Conservation (phyloP, 2,329 filamentous ascomycete species). For the Helminthosporium solani region DNA sequence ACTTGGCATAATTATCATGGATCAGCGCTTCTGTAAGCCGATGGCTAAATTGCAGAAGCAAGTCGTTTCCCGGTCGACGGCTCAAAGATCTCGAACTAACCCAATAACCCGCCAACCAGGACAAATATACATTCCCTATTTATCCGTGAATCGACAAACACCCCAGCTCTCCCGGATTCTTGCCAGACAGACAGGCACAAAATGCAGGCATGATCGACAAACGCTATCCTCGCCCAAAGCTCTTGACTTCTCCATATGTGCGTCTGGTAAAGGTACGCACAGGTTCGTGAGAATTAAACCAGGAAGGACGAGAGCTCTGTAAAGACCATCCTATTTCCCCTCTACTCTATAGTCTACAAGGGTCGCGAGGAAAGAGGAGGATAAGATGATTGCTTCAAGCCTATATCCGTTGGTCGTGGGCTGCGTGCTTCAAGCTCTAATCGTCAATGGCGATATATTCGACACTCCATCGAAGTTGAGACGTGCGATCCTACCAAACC, state of each 20-base stretch:
- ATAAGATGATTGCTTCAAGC: neutral
- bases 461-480: constrained; percentile 7
- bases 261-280: too few relatives aligned
- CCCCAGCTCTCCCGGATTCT: constrained; percentile 19
- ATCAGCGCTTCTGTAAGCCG: constrained; percentile 7
- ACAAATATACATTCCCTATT: constrained; percentile 25
- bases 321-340: too few relatives aligned
- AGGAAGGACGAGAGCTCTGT: too few relatives aligned
- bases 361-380: too few relatives aligned
- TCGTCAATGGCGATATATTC: constrained; percentile 13
- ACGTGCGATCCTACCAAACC: constrained; percentile 24
- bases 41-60: constrained; percentile 20
- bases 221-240: constrained; percentile 22
- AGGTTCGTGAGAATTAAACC: too few relatives aligned
- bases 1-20: constrained; percentile 5
- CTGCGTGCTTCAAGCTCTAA: constrained; percentile 4
- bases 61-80: constrained; percentile 8
- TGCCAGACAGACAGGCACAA: constrained; percentile 20
- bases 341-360: too few relatives aligned
- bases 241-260: constrained; percentile 11
- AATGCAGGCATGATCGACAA: constrained; percentile 7
- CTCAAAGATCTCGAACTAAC: neutral
- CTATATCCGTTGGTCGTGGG: constrained; percentile 11
- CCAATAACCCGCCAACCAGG: constrained; percentile 26
- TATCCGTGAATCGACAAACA: constrained; percentile 33